phyloP scores from a whole-genome alignment of 2,329 filamentous ascomycete genomes.

The Cytospora leucostoma region DNA sequence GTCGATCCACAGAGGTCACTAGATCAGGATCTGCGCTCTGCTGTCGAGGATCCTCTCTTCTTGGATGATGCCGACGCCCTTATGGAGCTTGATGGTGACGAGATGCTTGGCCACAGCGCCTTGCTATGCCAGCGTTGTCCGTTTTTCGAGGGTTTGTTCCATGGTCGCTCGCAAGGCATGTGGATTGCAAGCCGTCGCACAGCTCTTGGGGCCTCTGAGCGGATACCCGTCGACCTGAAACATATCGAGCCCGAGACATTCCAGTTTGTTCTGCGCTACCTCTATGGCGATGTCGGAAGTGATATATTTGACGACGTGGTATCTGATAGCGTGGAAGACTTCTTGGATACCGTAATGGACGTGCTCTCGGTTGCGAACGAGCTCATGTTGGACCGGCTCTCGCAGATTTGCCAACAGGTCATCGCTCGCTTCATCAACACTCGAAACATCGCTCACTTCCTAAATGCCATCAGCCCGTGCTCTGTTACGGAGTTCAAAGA shows the following conservation, averaged over 20 bases:
- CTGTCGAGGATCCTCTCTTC: conserved; percentile 68
- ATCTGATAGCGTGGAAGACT: conserved; percentile 72
- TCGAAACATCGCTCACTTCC: conserved; percentile 80
- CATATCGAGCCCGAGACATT: conserved; percentile 78
- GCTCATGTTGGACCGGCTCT: conserved; percentile 88
- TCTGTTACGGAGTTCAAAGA: conserved; percentile 85
- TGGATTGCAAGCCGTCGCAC: conserved; percentile 78
- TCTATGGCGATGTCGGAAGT: conserved; percentile 81
- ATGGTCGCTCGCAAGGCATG: conserved; percentile 79
- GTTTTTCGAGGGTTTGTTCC: conserved; percentile 88
- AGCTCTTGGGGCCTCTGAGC: conserved; percentile 38
- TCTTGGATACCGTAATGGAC: conserved; percentile 86
- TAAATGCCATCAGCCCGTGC: conserved; percentile 85
- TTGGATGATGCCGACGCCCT: conserved; percentile 80
- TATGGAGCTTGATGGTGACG: conserved; percentile 75
- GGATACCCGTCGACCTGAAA: conserved; percentile 74
- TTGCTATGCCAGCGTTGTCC: conserved; percentile 82
- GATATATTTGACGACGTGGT: conserved; percentile 81
- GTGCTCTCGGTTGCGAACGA: conserved; percentile 91
- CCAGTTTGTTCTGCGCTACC: conserved; percentile 72
- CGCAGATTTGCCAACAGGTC: conserved; percentile 83
- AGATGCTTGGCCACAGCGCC: conserved; percentile 72
- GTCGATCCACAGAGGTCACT: conserved; percentile 64
- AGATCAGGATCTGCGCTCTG: conserved; percentile 68
- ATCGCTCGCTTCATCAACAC: conserved; percentile 83